Evolutionary conservation across 176 grass and related monocot species (phyloP).

Genomic region (Phoenix dactylifera): DNA sequence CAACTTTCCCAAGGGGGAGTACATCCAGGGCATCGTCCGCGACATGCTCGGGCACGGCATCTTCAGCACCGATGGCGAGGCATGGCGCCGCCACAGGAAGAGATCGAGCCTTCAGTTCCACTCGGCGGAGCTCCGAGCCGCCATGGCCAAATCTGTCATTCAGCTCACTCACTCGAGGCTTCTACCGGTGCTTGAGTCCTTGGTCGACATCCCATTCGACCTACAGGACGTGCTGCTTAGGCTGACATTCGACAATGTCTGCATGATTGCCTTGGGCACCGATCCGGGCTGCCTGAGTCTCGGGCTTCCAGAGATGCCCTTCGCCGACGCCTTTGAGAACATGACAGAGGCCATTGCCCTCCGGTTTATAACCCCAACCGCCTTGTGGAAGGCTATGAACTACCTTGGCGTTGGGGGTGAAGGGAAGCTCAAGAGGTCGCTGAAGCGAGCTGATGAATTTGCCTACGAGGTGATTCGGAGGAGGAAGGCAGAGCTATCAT

Average conservation of each 20-base stretch:
- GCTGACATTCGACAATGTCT: conserved; percentile 2
- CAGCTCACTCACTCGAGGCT: not conserved
- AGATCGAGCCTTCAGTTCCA: not conserved
- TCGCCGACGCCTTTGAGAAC: not conserved
- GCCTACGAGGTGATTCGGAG: not conserved
- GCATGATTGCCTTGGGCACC: not conserved
- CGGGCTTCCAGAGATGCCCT: not conserved
- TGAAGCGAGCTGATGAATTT: not conserved
- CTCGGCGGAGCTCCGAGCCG: not conserved
- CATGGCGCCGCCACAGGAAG: not conserved
- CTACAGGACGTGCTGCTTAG: not conserved
- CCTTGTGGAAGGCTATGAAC: not conserved
- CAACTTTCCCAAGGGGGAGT: not conserved
- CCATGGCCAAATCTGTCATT: not conserved
- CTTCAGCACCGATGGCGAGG: not conserved
- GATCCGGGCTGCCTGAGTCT: not conserved
- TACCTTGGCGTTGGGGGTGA: not conserved
- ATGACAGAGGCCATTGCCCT: not conserved
- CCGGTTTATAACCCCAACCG: not conserved
- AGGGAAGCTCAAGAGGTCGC: not conserved
- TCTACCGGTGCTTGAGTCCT: not conserved
- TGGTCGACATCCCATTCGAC: not conserved
- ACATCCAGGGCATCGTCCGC: not conserved
- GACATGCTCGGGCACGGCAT: not conserved
- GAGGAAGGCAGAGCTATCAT: not conserved